A percentile compares a stretch with the other conserved stretches of the same genome.
Evolutionary conservation across 1,139 yeast species (phyloP).

Genomic region (Geotrichum macrosporum): DNA sequence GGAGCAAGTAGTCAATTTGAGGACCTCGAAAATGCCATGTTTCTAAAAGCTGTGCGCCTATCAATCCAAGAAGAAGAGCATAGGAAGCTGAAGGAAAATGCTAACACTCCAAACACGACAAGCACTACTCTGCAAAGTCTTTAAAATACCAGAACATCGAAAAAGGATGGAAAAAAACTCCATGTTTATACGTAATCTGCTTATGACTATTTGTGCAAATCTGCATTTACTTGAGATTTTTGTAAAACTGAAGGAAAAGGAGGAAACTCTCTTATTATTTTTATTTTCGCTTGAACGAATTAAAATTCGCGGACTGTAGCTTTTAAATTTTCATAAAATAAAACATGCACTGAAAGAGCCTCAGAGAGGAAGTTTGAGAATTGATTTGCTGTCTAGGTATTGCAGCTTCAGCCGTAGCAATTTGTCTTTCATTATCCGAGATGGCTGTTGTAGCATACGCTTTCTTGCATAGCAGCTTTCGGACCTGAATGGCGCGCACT

Average conservation of each 20-base stretch:
- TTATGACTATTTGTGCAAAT: no score
- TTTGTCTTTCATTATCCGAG: constrained; percentile 1
- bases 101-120: not conserved
- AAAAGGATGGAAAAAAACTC: no score
- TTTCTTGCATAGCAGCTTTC: constrained; percentile 3
- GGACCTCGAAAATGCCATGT: constrained; percentile 70
- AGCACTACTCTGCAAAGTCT: no score
- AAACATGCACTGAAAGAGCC: constrained; percentile 5
- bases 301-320: not conserved
- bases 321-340: not conserved
- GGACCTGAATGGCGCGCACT: constrained; percentile 8
- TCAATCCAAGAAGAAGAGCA: constrained; percentile 68
- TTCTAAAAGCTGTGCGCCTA: constrained; percentile 75
- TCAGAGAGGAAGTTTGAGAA: not conserved
- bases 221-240: no score
- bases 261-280: no score
- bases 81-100: constrained; percentile 34
- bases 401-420: not conserved
- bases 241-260: no score
- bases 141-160: no score
- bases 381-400: no score
- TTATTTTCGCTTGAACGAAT: no score
- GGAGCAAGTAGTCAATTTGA: constrained; percentile 29
- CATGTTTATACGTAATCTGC: no score
- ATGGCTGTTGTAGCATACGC: no score